Percentiles rank a stretch among this genome's conserved stretches.
These are phyloP conservation scores for Raddia guianensis DNA, from an alignment of 176 grass and related monocot species.

Conservation along the genomic window DNA sequence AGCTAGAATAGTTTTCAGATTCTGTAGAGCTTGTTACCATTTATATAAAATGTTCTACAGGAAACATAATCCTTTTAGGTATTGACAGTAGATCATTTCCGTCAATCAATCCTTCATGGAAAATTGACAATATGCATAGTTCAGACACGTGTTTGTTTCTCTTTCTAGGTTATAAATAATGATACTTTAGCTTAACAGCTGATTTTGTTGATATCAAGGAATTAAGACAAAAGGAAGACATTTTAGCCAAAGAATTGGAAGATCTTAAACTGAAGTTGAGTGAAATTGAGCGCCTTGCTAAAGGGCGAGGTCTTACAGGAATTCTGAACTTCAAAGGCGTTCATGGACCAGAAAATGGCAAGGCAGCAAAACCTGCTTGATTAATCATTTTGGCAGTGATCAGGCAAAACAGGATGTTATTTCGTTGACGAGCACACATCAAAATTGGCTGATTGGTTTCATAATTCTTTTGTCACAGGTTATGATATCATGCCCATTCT, in stretches of 20 bases:
- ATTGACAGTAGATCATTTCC: not conserved
- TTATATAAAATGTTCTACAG: not conserved
- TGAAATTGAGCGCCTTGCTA: slow-evolving; percentile 72
- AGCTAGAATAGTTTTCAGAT: not conserved
- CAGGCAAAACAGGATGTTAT: slow-evolving; percentile 7
- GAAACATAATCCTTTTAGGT: not conserved
- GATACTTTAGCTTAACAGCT: slow-evolving; percentile 20
- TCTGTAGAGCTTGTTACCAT: not conserved
- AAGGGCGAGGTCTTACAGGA: slow-evolving; percentile 68
- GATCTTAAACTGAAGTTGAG: slow-evolving; percentile 65
- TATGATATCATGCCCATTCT: slow-evolving; percentile 31
- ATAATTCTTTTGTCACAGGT: slow-evolving; percentile 12
- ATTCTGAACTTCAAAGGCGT: slow-evolving; percentile 68
- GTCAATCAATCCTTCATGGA: not conserved
- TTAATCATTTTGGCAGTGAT: not conserved
- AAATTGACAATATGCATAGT: not conserved
- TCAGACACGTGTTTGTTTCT: not conserved
- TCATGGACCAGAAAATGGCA: slow-evolving; percentile 32
- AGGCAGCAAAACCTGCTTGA: slow-evolving; percentile 57
- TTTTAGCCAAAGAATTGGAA: slow-evolving; percentile 66
- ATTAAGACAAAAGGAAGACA: slow-evolving; percentile 65
- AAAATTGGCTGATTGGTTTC: slow-evolving; percentile 23
- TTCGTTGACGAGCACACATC: slow-evolving; percentile 1
- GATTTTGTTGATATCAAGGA: slow-evolving; percentile 48
- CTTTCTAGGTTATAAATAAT: slow-evolving; percentile 1